These are phyloP conservation scores for Elsinoe fawcettii DNA, from an alignment of 2,329 filamentous ascomycete genomes.

Conservation along the genomic window DNA sequence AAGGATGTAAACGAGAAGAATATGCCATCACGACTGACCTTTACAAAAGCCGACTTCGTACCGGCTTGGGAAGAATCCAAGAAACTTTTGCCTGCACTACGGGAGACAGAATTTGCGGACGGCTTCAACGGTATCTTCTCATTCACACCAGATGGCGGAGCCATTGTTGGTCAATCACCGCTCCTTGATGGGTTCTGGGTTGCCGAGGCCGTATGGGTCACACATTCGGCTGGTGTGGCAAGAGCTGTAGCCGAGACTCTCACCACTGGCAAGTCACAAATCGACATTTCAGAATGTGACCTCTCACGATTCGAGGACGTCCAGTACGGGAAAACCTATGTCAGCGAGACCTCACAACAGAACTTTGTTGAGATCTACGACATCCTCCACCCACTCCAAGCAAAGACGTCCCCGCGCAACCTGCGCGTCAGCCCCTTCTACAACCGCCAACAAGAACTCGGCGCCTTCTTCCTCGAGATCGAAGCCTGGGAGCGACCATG, in stretches of 20 bases:
- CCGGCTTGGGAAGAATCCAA: constrained; percentile 52
- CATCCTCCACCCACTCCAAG: constrained; percentile 54
- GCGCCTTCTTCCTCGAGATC: constrained; percentile 52
- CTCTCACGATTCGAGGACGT: constrained; percentile 54
- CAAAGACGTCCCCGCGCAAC: constrained; percentile 49
- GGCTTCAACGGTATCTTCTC: constrained; percentile 62
- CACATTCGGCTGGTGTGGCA: constrained; percentile 56
- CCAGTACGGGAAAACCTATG: constrained; percentile 49
- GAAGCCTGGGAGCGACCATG: constrained; percentile 57
- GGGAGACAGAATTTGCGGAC: constrained; percentile 45
- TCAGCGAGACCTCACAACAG: constrained; percentile 49
- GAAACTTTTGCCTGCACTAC: constrained; percentile 47
- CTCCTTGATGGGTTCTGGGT: constrained; percentile 55
- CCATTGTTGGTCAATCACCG: constrained; percentile 52
- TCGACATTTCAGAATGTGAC: constrained; percentile 54
- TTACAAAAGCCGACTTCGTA: constrained; percentile 53
- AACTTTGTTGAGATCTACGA: constrained; percentile 60
- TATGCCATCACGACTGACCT: constrained; percentile 56
- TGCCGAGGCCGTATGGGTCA: constrained; percentile 60
- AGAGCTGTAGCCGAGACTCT: constrained; percentile 53
- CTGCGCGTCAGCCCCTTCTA: constrained; percentile 54
- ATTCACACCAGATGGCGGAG: constrained; percentile 57
- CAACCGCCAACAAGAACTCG: constrained; percentile 46
- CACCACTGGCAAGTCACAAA: constrained; percentile 47
- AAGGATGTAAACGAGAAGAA: constrained; percentile 49